These are phyloP conservation scores for Trametes pubescens DNA, from an alignment of 1,284 basidiomycete genomes.

Conservation along the genomic window DNA sequence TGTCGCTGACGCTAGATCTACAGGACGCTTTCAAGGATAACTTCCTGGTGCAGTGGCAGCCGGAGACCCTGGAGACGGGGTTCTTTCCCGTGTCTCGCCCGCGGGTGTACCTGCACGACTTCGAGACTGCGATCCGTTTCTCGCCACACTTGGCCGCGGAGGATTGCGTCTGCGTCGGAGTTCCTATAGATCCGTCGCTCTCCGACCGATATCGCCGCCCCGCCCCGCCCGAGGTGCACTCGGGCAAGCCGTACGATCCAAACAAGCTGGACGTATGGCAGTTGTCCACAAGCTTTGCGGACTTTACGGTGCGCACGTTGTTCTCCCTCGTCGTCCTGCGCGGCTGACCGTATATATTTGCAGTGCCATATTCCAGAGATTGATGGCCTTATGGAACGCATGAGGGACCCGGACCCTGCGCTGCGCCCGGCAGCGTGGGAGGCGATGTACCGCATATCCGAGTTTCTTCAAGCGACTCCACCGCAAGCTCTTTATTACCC, in stretches of 20 bases:
- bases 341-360: not conserved
- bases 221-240: constrained; percentile 23
- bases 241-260: constrained; percentile 37
- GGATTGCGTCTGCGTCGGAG: constrained; percentile 19
- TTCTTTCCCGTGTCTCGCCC: constrained; percentile 1
- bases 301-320: constrained; percentile 22
- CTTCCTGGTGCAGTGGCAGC: constrained; percentile 22
- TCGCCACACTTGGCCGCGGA: constrained; percentile 21
- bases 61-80: constrained; percentile 3
- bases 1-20: not conserved
- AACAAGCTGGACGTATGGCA: constrained; percentile 45
- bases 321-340: not conserved
- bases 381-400: not conserved
- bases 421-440: not conserved
- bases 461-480: not conserved
- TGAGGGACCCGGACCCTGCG: not conserved
- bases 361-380: not conserved
- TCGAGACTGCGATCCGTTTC: constrained; percentile 18
- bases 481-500: not conserved
- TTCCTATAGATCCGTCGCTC: constrained; percentile 4
- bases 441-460: not conserved
- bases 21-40: constrained; percentile 28
- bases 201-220: constrained; percentile 31
- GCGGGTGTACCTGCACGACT: constrained; percentile 23
- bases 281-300: constrained; percentile 26